These are phyloP conservation scores for Coemansia sp. DNA, from an alignment of 192 early-diverging fungal species.

Conservation along the genomic window DNA sequence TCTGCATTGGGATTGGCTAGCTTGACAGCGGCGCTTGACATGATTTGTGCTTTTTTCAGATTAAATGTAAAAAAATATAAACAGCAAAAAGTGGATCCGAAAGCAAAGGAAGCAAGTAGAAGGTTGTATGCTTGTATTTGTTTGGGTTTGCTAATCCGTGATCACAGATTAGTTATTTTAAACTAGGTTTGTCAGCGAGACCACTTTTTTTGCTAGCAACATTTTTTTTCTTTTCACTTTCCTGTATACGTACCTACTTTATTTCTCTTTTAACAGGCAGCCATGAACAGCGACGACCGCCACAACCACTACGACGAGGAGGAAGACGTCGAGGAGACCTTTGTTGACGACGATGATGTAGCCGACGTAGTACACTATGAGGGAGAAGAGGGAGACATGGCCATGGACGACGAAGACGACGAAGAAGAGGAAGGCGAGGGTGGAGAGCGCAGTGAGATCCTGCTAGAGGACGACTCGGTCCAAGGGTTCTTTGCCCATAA, in stretches of 20 bases:
- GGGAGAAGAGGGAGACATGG: constrained; percentile 44
- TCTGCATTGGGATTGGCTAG: constrained; percentile 98
- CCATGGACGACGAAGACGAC: constrained; percentile 48
- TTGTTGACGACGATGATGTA: constrained; percentile 46
- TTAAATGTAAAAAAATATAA: neutral
- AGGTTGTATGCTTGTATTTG: neutral
- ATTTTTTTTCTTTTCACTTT: constrained; percentile 5
- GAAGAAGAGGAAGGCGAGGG: constrained; percentile 50
- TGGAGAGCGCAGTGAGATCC: constrained; percentile 19
- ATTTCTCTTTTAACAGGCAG: too few species aligned
- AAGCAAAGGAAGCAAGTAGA: neutral
- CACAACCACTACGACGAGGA: constrained; percentile 57
- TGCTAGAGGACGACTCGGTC: constrained; percentile 78
- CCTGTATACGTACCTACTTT: constrained; percentile 10
- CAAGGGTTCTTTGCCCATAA: constrained; percentile 91
- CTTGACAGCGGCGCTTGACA: constrained; percentile 79
- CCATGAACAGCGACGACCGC: constrained; percentile 45
- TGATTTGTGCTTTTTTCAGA: constrained; percentile 11
- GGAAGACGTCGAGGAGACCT: constrained; percentile 57
- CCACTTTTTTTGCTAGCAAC: neutral
- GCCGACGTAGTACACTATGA: constrained; percentile 60
- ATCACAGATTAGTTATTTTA: neutral
- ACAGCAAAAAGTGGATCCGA: neutral
- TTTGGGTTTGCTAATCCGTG: neutral
- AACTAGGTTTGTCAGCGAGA: constrained; percentile 1